A percentile compares a stretch with the other conserved stretches of the same genome.
These are phyloP conservation scores for Plantago major DNA, from an alignment of 257 asterid genomes.

Conservation along the genomic window DNA sequence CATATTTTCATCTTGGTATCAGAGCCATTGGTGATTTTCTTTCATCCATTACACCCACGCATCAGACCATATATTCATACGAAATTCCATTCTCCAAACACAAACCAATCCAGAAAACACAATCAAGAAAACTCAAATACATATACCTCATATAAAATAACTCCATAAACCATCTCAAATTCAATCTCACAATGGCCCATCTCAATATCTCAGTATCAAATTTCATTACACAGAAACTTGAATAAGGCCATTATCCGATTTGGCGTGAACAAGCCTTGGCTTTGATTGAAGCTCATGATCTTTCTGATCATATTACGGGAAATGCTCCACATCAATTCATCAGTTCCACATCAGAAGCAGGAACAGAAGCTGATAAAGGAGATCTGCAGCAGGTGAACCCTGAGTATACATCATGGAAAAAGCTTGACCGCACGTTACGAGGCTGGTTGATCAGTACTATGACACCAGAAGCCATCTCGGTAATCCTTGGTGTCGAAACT, in stretches of 20 bases:
- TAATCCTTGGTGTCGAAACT: too few relatives aligned
- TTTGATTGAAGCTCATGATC: not conserved
- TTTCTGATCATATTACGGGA: not conserved
- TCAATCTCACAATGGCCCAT: not conserved
- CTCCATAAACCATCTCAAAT: not conserved
- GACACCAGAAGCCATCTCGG: too few relatives aligned
- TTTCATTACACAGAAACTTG: slow-evolving; percentile 4
- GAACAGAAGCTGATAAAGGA: not conserved
- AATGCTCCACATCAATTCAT: not conserved
- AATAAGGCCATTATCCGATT: not conserved
- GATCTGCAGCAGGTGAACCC: too few relatives aligned
- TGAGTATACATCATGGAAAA: too few relatives aligned
- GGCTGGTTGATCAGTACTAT: too few relatives aligned
- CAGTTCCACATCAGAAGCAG: not conserved
- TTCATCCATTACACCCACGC: not conserved
- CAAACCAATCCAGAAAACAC: too few relatives aligned
- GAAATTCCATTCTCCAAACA: not conserved
- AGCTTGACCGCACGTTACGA: too few relatives aligned
- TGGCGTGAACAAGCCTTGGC: not conserved
- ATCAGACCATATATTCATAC: not conserved
- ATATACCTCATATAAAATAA: not conserved
- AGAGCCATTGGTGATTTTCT: not conserved
- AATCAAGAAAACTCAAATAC: too few relatives aligned
- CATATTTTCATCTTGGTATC: not conserved
- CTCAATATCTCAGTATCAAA: not conserved